phyloP scores from a whole-genome alignment of 2,329 filamentous ascomycete species.

The Trichoderma cornu-damae region DNA sequence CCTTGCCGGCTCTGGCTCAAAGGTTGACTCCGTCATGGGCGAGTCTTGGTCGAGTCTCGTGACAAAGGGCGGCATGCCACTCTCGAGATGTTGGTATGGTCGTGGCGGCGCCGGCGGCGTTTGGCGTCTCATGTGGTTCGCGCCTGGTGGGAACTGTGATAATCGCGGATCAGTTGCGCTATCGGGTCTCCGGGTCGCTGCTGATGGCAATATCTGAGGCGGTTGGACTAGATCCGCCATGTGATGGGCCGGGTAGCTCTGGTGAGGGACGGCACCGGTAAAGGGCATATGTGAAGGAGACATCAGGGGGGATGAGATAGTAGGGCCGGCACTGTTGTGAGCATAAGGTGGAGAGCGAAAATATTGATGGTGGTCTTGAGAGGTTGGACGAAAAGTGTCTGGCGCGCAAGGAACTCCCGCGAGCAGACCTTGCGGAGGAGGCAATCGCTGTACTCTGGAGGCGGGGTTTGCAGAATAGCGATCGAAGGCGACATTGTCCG shows the following conservation, averaged over 20 bases:
- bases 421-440: conserved; percentile 24
- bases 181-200: neutral
- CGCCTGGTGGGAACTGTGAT: neutral
- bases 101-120: neutral
- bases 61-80: neutral
- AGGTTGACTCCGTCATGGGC: neutral
- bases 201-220: neutral
- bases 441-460: conserved; percentile 18
- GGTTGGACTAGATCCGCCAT: conserved; percentile 1
- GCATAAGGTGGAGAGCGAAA: neutral
- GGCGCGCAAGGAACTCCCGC: conserved; percentile 21
- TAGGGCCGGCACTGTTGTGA: neutral
- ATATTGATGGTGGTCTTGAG: conserved; percentile 18
- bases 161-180: neutral
- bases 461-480: conserved; percentile 19
- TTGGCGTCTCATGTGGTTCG: conserved; percentile 1
- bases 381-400: conserved; percentile 14
- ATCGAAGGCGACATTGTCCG: conserved; percentile 24
- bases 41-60: neutral
- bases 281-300: neutral
- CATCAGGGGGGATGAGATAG: neutral
- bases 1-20: conserved; percentile 2
- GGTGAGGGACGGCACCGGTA: neutral
- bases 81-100: neutral
- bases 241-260: neutral